These are phyloP conservation scores for Trichosporon inkin DNA, from an alignment of 1,284 basidiomycete species.

Conservation along the genomic window DNA sequence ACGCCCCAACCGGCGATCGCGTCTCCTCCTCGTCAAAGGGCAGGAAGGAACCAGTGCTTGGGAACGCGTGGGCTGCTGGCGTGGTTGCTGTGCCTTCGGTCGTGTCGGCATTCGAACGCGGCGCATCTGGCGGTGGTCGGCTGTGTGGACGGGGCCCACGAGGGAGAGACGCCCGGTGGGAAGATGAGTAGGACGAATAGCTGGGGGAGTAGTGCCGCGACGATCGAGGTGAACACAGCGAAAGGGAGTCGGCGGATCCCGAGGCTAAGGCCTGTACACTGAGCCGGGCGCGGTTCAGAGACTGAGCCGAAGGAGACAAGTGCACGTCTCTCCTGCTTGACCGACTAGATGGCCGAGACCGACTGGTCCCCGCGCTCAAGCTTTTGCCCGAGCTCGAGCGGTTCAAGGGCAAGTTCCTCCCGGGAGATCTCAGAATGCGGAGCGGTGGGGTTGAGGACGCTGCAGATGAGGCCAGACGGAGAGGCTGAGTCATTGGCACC, in stretches of 20 bases:
- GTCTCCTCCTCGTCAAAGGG: neutral
- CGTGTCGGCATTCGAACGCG: neutral
- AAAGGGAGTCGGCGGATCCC: neutral
- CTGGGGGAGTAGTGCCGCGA: neutral
- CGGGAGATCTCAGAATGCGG: neutral
- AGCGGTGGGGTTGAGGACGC: neutral
- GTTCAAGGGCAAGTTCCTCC: neutral
- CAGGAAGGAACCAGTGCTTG: neutral
- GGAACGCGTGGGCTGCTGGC: neutral
- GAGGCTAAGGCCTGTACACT: neutral
- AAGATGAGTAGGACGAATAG: neutral
- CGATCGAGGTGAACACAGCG: neutral
- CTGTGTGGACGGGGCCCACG: neutral
- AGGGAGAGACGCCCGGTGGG: neutral
- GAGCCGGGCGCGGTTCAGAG: constrained; percentile 7
- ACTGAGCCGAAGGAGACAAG: neutral
- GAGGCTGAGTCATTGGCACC: neutral
- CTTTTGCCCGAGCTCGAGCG: neutral
- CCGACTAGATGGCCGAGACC: neutral
- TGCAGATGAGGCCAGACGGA: neutral
- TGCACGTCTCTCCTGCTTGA: constrained; percentile 1
- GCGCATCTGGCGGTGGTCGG: neutral
- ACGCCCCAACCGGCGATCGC: neutral
- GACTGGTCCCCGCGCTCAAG: neutral
- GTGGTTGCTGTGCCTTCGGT: neutral